Conservation (phyloP, 2,329 filamentous ascomycete genomes). For the Penicillium expansum region DNA sequence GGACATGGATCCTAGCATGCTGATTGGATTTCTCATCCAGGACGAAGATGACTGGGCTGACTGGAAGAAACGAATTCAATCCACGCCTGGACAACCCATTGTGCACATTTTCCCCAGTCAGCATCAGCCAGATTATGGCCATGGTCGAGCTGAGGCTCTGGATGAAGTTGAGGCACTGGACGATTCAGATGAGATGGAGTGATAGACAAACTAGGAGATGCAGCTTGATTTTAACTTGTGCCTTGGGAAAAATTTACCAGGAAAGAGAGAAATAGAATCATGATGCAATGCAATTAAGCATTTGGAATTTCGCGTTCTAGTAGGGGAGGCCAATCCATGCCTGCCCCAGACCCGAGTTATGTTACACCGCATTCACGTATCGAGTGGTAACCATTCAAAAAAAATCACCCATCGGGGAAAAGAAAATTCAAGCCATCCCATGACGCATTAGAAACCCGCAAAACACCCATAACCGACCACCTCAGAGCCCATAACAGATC, state of each 20-base stretch:
- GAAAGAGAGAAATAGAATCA: constrained; percentile 9
- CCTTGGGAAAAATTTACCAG: background rate
- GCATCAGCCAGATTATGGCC: constrained; percentile 52
- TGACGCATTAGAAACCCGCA: constrained; percentile 48
- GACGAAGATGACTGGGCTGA: constrained; percentile 78
- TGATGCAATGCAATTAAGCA: constrained; percentile 31
- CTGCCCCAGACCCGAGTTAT: constrained; percentile 44
- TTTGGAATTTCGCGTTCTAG: constrained; percentile 40
- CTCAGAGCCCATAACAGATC: constrained; percentile 44
- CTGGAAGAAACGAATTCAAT: constrained; percentile 74
- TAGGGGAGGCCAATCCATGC: constrained; percentile 30
- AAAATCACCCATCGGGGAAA: constrained; percentile 41
- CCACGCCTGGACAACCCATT: constrained; percentile 77
- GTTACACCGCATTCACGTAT: constrained; percentile 47
- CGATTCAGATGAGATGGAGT: constrained; percentile 52
- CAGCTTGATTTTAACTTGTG: background rate
- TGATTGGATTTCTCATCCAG: constrained; percentile 86
- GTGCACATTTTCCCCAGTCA: constrained; percentile 78
- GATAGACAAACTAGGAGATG: background rate
- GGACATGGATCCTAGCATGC: constrained; percentile 98
- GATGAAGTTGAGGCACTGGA: constrained; percentile 90
- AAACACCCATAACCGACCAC: constrained; percentile 47
- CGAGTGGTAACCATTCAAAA: constrained; percentile 42
- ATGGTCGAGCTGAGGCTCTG: constrained; percentile 69
- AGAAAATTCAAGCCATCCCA: constrained; percentile 47